phyloP scores from a whole-genome alignment of 2,329 filamentous ascomycete species.

The Metarhizium anisopliae region DNA sequence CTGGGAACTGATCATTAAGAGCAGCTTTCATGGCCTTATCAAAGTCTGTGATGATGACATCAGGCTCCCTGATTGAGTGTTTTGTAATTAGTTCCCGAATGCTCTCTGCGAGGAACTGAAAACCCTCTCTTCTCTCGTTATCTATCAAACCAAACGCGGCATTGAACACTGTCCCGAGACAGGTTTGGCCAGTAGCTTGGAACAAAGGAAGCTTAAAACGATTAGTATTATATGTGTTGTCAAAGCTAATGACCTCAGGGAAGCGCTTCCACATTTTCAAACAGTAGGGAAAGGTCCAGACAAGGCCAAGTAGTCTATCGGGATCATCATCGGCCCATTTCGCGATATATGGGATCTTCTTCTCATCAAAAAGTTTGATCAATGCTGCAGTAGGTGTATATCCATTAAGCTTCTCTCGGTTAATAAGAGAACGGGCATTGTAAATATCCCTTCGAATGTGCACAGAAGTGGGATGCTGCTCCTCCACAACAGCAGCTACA shows the following conservation, averaged over 20 bases:
- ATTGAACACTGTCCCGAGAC: neutral
- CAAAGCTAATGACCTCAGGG: conserved; percentile 7
- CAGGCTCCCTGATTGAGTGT: too few species aligned
- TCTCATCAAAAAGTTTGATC: conserved; percentile 12
- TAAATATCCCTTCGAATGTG: conserved; percentile 11
- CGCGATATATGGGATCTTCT: conserved; percentile 9
- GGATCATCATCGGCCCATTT: conserved; percentile 9
- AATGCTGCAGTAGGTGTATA: conserved; percentile 8
- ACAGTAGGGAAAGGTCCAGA: conserved; percentile 9
- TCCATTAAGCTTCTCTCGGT: conserved; percentile 9
- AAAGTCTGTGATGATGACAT: too few species aligned
- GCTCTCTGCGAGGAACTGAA: too few species aligned
- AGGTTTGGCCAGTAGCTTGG: conserved; percentile 1
- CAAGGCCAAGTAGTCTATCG: conserved; percentile 8
- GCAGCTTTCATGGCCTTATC: too few species aligned
- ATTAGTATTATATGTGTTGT: conserved; percentile 11
- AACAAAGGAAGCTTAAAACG: neutral
- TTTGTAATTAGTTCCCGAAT: too few species aligned
- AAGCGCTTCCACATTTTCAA: conserved; percentile 10
- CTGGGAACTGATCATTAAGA: too few species aligned
- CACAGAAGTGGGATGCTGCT: conserved; percentile 7
- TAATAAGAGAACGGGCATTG: conserved; percentile 8
- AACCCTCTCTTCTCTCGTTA: too few species aligned
- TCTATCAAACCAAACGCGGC: too few species aligned
- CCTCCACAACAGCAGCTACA: conserved; percentile 7